Evolutionary conservation across 139 green algal species (phyloP).

Genomic region (Coccomyxa sp.): DNA sequence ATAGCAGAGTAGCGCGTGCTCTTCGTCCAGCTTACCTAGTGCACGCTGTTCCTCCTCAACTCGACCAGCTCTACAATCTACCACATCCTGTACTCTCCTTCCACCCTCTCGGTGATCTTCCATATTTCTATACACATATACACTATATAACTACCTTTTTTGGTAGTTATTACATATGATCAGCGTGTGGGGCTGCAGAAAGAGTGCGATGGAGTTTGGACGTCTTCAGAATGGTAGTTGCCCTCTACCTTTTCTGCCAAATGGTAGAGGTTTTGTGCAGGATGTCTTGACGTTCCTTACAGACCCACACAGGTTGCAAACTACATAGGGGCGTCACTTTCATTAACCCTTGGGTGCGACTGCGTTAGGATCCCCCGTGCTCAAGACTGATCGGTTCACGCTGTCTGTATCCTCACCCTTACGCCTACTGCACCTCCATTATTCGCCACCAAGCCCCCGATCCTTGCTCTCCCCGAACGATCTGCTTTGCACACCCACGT

Average conservation of each 20-base stretch:
- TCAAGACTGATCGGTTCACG: not conserved
- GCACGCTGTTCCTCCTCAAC: not conserved
- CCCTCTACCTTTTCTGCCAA: not conserved
- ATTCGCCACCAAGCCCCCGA: not conserved
- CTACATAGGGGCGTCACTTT: not conserved
- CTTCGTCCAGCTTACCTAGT: not conserved
- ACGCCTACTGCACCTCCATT: not conserved
- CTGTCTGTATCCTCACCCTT: not conserved
- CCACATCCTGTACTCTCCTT: too few species aligned
- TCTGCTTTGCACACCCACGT: not conserved
- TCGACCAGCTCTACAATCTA: too few species aligned
- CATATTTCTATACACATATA: slow-evolving; percentile 1
- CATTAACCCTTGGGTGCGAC: not conserved
- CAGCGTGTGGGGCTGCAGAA: not conserved
- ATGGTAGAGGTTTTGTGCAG: not conserved
- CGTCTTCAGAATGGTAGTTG: not conserved
- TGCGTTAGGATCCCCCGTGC: not conserved
- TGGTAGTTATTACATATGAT: not conserved
- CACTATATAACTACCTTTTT: not conserved
- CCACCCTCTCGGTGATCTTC: not conserved
- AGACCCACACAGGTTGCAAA: not conserved
- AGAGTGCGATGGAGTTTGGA: not conserved
- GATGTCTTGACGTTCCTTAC: not conserved
- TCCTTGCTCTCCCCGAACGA: not conserved
- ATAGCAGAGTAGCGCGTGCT: not conserved